Conservation (phyloP, 2,329 filamentous ascomycete species). For the Verruconis gallopava region DNA sequence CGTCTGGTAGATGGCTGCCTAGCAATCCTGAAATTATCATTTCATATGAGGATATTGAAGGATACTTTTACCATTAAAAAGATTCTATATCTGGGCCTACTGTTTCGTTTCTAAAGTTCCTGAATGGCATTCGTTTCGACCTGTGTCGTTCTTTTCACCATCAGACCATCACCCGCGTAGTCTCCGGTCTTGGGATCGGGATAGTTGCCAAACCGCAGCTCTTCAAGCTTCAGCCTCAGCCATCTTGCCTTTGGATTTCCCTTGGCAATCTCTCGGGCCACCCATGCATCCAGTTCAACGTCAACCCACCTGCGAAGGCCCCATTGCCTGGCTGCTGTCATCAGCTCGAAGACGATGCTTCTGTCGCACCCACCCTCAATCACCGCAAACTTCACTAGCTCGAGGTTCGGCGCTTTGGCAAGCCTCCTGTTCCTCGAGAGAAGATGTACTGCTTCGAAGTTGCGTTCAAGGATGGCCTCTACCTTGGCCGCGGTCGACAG, state of each 20-base stretch:
- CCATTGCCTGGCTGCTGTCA: conserved; percentile 16
- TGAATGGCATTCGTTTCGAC: too few species aligned
- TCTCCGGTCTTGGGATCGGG: conserved; percentile 13
- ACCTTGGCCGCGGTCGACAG: conserved; percentile 14
- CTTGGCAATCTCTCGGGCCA: conserved; percentile 13
- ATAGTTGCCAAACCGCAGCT: conserved; percentile 12
- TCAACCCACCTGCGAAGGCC: conserved; percentile 13
- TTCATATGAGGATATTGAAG: too few species aligned
- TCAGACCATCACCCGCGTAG: conserved; percentile 11
- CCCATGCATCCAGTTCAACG: conserved; percentile 18
- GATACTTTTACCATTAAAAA: too few species aligned
- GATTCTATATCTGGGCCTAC: too few species aligned
- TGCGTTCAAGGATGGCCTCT: conserved; percentile 18
- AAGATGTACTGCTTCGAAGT: conserved; percentile 21
- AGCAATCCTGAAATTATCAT: too few species aligned
- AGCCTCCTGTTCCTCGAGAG: conserved; percentile 23
- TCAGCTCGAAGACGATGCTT: conserved; percentile 21
- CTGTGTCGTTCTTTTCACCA: too few species aligned
- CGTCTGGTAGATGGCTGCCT: too few species aligned
- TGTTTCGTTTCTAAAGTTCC: too few species aligned
- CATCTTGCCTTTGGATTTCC: conserved; percentile 19
- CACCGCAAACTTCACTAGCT: conserved; percentile 18
- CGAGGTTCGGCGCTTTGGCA: conserved; percentile 16
- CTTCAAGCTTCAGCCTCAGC: conserved; percentile 17
- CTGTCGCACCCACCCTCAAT: conserved; percentile 19